Base-by-base conservation (phyloP, 495 filamentous ascomycete species). In the Talaromyces stipitatus region DNA sequence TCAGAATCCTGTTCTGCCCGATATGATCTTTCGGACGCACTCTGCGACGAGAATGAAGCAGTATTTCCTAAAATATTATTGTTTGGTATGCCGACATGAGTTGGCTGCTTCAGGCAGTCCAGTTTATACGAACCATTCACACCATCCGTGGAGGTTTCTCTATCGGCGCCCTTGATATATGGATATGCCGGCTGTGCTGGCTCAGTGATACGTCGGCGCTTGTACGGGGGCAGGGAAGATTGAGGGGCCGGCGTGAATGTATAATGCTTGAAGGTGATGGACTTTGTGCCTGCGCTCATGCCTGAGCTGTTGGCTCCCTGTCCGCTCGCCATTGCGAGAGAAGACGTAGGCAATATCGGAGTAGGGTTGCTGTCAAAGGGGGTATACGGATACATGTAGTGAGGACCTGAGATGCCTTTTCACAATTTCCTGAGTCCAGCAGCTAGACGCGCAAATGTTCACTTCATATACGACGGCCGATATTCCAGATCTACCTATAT, bases 1-100 rank as follows among this genome's bases (percentile, higher is more conserved):
- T 63, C 63, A 18, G 46, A 45, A 55, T 65, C 60, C 14, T 61
- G 47, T 5, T 64, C 54, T 16, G 26, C 65, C 9, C 56, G 64
- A 14, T 26, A 27, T 55, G 36, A 27, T 18, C 24, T 55, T n/a
- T 55, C 54, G 23, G 54, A 26, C 45, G 55, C 28, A 43, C 27
- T 47, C 56, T 32, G 30, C 30, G 43, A 47, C 57, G 52, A 55
- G n/a, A 46, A 46, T 14, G 54, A 55, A 29, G 16, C n/a, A 3
- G 23, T 20, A 23, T 27, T 38, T 23, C 22, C 54, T 28, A 30
- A 2, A 7, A 20, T 16, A 33, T 55, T 24, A 14, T 41, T 57
- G n/a, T 55, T 55, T 7, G 61, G 62, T 20, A 57, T 59, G 7
- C 23, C 62, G 61, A 43, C 61, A 59, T 26, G 55, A 29, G n/a